These are phyloP conservation scores for Boletus coccyginus DNA, from an alignment of 768 basidiomycete species.

Conservation along the genomic window DNA sequence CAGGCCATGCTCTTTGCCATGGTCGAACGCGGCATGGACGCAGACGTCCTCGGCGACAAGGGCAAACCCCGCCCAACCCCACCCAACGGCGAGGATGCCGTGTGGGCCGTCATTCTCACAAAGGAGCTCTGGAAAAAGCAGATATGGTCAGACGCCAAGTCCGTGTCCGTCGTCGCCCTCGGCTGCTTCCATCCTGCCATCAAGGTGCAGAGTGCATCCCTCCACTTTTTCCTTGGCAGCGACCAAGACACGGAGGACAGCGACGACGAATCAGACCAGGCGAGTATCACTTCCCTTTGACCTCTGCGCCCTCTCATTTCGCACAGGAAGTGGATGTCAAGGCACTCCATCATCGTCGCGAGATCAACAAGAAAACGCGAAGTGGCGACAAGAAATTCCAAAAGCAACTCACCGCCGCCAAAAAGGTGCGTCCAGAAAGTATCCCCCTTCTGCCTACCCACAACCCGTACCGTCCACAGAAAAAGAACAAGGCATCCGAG, in stretches of 20 bases:
- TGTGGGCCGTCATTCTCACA: constrained; percentile 95
- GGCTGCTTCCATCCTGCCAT: constrained; percentile 92
- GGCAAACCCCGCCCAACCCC: constrained; percentile 59
- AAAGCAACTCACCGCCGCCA: constrained; percentile 69
- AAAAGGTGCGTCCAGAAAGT: constrained; percentile 49
- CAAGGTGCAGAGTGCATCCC: constrained; percentile 91
- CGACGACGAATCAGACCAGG: constrained; percentile 64
- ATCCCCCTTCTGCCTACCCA: background rate
- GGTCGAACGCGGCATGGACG: constrained; percentile 91
- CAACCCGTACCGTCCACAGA: constrained; percentile 37
- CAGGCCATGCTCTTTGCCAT: constrained; percentile 95
- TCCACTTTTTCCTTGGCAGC: constrained; percentile 95
- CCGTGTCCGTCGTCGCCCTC: constrained; percentile 86
- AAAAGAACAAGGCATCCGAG: constrained; percentile 30
- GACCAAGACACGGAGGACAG: constrained; percentile 75
- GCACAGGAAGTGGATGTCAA: constrained; percentile 61
- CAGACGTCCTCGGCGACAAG: constrained; percentile 78
- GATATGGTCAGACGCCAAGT: constrained; percentile 90
- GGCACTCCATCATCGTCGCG: constrained; percentile 79
- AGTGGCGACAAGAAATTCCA: constrained; percentile 79
- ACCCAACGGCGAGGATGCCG: constrained; percentile 75
- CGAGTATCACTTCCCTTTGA: background rate
- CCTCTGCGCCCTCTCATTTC: constrained; percentile 1
- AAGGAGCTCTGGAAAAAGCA: constrained; percentile 94
- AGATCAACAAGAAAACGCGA: constrained; percentile 90